phyloP scores from a whole-genome alignment of 805 yeast species.

The Starmerella asiatica region DNA sequence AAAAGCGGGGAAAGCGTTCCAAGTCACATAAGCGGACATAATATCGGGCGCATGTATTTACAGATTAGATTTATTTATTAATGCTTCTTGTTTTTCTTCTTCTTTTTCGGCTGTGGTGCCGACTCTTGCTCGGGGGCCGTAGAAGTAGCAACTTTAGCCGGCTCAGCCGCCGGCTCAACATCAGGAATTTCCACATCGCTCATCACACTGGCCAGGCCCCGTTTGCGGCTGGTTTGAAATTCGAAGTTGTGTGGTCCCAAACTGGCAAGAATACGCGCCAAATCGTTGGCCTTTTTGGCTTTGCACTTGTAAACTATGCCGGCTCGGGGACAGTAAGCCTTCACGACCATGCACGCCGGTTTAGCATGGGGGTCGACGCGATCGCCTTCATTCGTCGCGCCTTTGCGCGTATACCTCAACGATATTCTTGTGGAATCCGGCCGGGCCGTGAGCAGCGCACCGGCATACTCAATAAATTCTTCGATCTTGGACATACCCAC shows the following conservation, averaged over 20 bases:
- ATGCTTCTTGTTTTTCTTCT: conserved; percentile 21
- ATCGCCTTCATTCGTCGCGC: conserved; percentile 18
- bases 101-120: conserved; percentile 12
- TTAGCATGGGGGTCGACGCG: conserved; percentile 22
- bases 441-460: conserved; percentile 32
- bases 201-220: conserved; percentile 26
- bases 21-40: neutral
- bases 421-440: conserved; percentile 29
- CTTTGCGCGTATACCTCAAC: conserved; percentile 30
- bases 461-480: conserved; percentile 32
- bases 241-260: conserved; percentile 38
- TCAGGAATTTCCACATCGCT: conserved; percentile 20
- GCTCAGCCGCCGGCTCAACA: neutral
- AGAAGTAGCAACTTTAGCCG: neutral
- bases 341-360: conserved; percentile 35
- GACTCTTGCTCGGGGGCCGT: neutral
- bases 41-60: neutral
- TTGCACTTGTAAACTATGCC: conserved; percentile 48
- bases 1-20: neutral
- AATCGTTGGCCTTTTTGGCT: conserved; percentile 55
- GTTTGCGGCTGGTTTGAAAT: conserved; percentile 14
- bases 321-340: conserved; percentile 49
- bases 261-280: conserved; percentile 57
- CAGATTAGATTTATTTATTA: conserved; percentile 2
- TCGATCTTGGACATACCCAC: conserved; percentile 23